These are phyloP conservation scores for Cudoniella acicularis DNA, from an alignment of 495 filamentous ascomycete genomes.

Conservation along the genomic window DNA sequence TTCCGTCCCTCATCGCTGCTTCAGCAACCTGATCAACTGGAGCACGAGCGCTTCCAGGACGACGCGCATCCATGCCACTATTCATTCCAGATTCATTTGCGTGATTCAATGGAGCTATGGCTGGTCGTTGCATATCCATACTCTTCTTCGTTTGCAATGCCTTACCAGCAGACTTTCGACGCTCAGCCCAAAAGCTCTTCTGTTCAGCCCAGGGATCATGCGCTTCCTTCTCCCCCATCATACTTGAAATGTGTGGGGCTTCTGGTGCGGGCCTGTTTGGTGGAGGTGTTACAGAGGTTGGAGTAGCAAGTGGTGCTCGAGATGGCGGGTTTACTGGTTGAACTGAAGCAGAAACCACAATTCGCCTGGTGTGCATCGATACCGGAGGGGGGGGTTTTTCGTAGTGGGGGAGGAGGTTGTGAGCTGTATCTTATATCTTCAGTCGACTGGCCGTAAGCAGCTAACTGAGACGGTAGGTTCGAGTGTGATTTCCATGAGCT, in stretches of 20 bases:
- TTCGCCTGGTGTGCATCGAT: background rate
- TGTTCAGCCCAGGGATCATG: background rate
- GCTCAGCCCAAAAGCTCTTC: background rate
- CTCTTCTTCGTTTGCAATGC: background rate
- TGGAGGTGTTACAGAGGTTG: background rate
- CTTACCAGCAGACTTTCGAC: constrained; percentile 2
- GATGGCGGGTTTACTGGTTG: background rate
- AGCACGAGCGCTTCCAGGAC: background rate
- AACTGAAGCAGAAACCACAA: no score
- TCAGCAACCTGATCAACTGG: background rate
- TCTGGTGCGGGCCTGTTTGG: background rate
- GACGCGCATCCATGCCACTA: background rate
- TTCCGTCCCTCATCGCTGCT: no score
- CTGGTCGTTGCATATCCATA: background rate
- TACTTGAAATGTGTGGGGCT: background rate
- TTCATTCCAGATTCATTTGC: background rate
- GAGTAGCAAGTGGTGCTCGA: background rate
- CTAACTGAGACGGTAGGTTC: background rate
- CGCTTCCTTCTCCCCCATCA: background rate
- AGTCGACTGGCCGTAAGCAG: background rate
- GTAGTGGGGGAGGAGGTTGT: background rate
- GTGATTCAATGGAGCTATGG: background rate
- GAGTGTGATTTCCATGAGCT: background rate
- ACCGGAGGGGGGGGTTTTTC: constrained; percentile 1
- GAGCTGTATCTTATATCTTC: background rate